A percentile compares a stretch with the other conserved stretches of the same genome.
phyloP scores from a whole-genome alignment of 2,329 filamentous ascomycete species.

The Boeremia exigua region DNA sequence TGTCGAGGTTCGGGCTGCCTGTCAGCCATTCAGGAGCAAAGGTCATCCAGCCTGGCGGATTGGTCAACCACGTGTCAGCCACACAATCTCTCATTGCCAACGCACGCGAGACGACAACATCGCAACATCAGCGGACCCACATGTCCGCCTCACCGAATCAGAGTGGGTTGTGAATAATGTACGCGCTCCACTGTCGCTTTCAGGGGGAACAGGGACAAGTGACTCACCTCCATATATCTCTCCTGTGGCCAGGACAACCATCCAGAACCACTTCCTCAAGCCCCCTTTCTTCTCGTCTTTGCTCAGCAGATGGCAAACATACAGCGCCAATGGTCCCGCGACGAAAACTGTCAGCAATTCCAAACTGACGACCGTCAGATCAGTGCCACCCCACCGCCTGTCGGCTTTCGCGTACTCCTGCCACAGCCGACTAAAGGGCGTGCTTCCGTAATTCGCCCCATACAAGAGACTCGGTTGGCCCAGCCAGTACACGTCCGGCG shows the following conservation, averaged over 20 bases:
- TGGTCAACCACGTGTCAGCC: slow-evolving; percentile 49
- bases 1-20: slow-evolving; percentile 63
- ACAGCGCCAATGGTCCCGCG: slow-evolving; percentile 63
- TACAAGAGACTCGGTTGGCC: slow-evolving; percentile 62
- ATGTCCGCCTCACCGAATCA: slow-evolving; percentile 25
- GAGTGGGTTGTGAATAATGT: slow-evolving; percentile 15
- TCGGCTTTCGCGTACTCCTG: slow-evolving; percentile 72
- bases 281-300: slow-evolving; percentile 46
- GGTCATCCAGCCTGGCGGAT: slow-evolving; percentile 63
- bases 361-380: slow-evolving; percentile 64
- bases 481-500: slow-evolving; percentile 60
- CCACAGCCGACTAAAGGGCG: slow-evolving; percentile 63
- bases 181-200: slow-evolving; percentile 18
- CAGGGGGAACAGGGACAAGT: slow-evolving; percentile 5
- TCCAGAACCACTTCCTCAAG: slow-evolving; percentile 59
- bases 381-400: slow-evolving; percentile 64
- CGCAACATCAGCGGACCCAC: slow-evolving; percentile 29
- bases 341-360: slow-evolving; percentile 67
- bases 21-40: slow-evolving; percentile 70
- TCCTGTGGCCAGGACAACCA: slow-evolving; percentile 64
- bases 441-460: slow-evolving; percentile 63
- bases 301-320: slow-evolving; percentile 61
- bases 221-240: slow-evolving; percentile 66
- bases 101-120: slow-evolving; percentile 24
- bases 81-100: slow-evolving; percentile 23